Base-by-base conservation (phyloP, 257 asterid species). In the Solanum peruvianum region DNA sequence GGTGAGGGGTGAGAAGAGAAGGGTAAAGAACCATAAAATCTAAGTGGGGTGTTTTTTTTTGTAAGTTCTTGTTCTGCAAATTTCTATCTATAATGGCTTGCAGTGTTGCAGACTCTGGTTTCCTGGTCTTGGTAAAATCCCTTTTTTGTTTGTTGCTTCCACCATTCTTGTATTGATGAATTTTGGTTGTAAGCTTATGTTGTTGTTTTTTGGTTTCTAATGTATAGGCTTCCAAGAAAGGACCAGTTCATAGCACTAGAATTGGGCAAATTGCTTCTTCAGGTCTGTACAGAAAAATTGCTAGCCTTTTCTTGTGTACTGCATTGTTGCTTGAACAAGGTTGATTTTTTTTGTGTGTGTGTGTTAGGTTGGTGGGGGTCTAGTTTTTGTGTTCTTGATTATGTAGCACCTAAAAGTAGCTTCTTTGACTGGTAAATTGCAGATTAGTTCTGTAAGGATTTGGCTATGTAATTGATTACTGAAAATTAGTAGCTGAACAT, bases 81-180 rank as follows among this genome's bases (percentile, higher is more conserved):
- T 7, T 23, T 33, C 58, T 33, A 37, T 21, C n/a, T 45, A 29
- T 27, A 27, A 96, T 96, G 98, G 98, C 99, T 76, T 92, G 94
- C 88, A 91, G 93, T 70, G 90, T 95, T 88, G 94, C 94, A 73
- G 90, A 90, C 62, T 92, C 95, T 45, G 88, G 90, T 87, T 94
- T 93, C 88, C 91, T 95, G 88, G 87, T 94, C 94, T 87, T 88
- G 98, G 98, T 95, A 90, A 27, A 37, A 11, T 67, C 82, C 45
- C 9, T 42, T 18, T 62, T 52, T 42, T 75, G 1, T 0, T 2
- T 39, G 5, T 16, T 25, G 83, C 4, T 25, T n/a, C 2, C 45
- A 73, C n/a, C 71, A 4, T 29, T 23, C 73, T 13, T 88, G 16
- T 70, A 25, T 23, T 88, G 35, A 2, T 70, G n/a, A 33, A 49